A percentile compares a stretch with the other conserved stretches of the same genome.
Conservation (phyloP, 2,329 filamentous ascomycete species). For the Raffaelea deltoideospora region DNA sequence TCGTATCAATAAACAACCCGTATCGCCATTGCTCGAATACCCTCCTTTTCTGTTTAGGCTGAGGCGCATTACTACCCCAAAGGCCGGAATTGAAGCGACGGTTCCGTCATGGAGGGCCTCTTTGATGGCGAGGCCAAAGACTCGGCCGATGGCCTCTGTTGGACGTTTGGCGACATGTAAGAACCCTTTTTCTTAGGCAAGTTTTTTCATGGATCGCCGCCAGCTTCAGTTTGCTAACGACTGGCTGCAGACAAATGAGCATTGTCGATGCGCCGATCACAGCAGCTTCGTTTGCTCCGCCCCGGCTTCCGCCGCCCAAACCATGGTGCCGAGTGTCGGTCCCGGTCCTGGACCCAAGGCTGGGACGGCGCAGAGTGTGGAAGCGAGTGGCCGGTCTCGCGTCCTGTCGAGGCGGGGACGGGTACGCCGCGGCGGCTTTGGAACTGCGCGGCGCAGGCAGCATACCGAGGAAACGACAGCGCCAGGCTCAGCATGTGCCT, state of each 20-base stretch:
- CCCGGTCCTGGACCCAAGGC: constrained; percentile 6
- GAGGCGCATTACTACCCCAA: too few species aligned
- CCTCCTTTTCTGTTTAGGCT: too few species aligned
- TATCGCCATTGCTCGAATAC: too few species aligned
- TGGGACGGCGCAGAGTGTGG: constrained; percentile 14
- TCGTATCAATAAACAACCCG: too few species aligned
- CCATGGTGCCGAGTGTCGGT: constrained; percentile 19
- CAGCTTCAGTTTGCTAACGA: neutral
- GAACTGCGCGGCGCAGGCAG: constrained; percentile 20
- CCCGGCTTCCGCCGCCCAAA: constrained; percentile 5
- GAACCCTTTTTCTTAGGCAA: too few species aligned
- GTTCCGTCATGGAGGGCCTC: too few species aligned
- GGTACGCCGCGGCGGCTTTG: constrained; percentile 8
- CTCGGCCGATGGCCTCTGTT: too few species aligned
- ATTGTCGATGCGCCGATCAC: too few species aligned
- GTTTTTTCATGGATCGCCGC: too few species aligned
- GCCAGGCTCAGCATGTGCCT: constrained; percentile 15
- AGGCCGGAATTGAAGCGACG: too few species aligned
- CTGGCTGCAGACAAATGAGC: neutral
- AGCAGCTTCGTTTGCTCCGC: constrained; percentile 10
- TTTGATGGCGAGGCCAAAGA: too few species aligned
- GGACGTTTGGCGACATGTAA: too few species aligned
- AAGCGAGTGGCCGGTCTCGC: constrained; percentile 15
- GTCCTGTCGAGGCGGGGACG: neutral
- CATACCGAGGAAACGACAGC: constrained; percentile 19